Base-by-base conservation (phyloP, 2,329 filamentous ascomycete genomes). In the Pseudogymnoascus sp. region DNA sequence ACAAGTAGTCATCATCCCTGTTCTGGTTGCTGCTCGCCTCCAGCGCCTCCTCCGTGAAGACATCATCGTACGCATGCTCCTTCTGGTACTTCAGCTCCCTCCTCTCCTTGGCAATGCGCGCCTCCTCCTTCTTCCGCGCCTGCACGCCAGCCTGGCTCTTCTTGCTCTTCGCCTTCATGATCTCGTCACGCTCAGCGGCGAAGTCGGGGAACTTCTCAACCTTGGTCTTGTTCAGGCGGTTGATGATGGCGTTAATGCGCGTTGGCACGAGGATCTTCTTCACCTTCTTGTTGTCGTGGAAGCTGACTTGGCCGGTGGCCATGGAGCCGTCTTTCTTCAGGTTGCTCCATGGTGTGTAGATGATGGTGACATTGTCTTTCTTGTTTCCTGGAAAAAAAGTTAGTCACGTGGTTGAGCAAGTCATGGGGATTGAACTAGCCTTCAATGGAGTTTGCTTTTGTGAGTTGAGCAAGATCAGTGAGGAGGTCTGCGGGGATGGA, bases 391-490 rank as follows among this genome's bases (percentile, higher is more conserved):
- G 5, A 14, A 57, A 23, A 23, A 45, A 54, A 41, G 48, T 70
- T 16, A 70, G 62, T 65, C 61, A 68, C 43, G 63, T 67, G 60
- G 36, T 36, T 21, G 21, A 25, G 11, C 2, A 36, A 25, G 4
- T 19, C 39, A 28, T 57, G 34, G 14, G 36, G 7, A 28, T 57
- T 31, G 37, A 19, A 23, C 75, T 67, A 72, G 89, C 90, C 95
- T 80, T 99, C 95, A 71, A 99, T 99, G 65, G 92, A 97, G 79
- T 99, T 99, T 67, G 95, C 95, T 79, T 99, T 99, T 64, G 95
- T 99, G 71, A 99, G 82, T 77, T 99, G 95, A n/a, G 90, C 95
- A 71, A 95, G 92, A 77, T 99, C 95, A 69, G 82, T 85, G 65
- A 99, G 75, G 28, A 99, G 82, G 3, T 85, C 84, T 66, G 85